Conservation (phyloP, 768 basidiomycete species). For the Boletellus emodensis region DNA sequence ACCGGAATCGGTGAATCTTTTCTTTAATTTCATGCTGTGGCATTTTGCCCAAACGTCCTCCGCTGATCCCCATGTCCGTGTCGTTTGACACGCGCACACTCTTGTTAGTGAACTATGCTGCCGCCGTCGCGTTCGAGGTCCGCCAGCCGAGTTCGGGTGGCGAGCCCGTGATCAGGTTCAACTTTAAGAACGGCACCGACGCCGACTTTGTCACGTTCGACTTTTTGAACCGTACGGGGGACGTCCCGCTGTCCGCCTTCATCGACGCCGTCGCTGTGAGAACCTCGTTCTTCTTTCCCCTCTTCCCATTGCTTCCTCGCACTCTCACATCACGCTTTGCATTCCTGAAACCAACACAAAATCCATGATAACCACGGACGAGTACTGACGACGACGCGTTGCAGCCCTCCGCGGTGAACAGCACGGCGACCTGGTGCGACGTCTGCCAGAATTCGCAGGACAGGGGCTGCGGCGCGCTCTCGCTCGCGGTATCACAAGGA, state of each 20-base stretch:
- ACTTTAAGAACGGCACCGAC: constrained; percentile 65
- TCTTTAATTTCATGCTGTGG: neutral
- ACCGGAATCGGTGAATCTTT: constrained; percentile 51
- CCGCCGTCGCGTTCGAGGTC: constrained; percentile 55
- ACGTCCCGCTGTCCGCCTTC: constrained; percentile 54
- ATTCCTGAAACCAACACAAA: no score
- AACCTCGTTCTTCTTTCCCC: no score
- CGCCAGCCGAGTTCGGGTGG: constrained; percentile 43
- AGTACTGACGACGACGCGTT: neutral
- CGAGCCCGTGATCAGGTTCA: constrained; percentile 55
- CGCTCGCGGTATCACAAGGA: constrained; percentile 27
- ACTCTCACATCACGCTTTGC: no score
- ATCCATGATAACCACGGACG: no score
- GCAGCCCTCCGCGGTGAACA: constrained; percentile 49
- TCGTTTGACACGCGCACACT: neutral
- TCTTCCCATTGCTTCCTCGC: no score
- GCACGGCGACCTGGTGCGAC: constrained; percentile 55
- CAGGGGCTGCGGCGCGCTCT: constrained; percentile 52
- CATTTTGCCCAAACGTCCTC: no score
- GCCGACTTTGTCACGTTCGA: constrained; percentile 46
- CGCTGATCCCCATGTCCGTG: neutral
- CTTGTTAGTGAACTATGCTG: constrained; percentile 55
- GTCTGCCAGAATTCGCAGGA: constrained; percentile 54
- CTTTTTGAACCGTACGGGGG: constrained; percentile 42
- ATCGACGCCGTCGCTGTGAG: constrained; percentile 39